Evolutionary conservation across 495 filamentous ascomycete genomes (phyloP).

Genomic region (Viridothelium virens): DNA sequence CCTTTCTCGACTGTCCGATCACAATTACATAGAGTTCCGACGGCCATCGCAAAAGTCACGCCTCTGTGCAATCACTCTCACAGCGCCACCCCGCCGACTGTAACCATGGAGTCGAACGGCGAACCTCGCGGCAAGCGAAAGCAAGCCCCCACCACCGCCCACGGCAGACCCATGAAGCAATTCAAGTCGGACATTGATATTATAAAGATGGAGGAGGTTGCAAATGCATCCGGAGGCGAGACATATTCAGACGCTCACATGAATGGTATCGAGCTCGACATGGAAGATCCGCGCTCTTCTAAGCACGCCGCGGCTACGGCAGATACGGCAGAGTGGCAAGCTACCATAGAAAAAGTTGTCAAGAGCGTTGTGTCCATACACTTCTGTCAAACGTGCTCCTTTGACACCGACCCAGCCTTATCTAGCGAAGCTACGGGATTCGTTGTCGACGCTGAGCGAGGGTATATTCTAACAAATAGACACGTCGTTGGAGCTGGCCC

Average conservation of each 20-base stretch:
- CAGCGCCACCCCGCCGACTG: background rate
- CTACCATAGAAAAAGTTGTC: conserved; percentile 87
- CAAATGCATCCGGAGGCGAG: conserved; percentile 22
- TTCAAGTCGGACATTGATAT: conserved; percentile 45
- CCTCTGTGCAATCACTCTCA: background rate
- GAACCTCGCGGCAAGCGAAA: conserved; percentile 53
- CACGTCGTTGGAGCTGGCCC: conserved; percentile 96
- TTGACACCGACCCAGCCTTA: conserved; percentile 89
- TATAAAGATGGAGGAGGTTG: conserved; percentile 43
- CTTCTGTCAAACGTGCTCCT: conserved; percentile 97
- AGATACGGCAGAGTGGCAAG: conserved; percentile 94
- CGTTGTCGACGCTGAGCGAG: conserved; percentile 90
- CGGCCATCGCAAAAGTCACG: background rate
- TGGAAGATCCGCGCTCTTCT: conserved; percentile 38
- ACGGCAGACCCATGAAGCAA: conserved; percentile 52
- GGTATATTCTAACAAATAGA: conserved; percentile 47
- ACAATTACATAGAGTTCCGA: background rate
- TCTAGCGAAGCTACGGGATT: conserved; percentile 95
- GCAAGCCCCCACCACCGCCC: conserved; percentile 44
- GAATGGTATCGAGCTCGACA: conserved; percentile 41
- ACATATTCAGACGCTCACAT: conserved; percentile 15
- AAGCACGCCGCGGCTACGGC: conserved; percentile 47
- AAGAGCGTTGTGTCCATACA: conserved; percentile 92
- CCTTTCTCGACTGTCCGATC: background rate
- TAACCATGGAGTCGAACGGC: conserved; percentile 46